phyloP scores from a whole-genome alignment of 176 grass and related monocot genomes.

The Cymbopogon citratus region DNA sequence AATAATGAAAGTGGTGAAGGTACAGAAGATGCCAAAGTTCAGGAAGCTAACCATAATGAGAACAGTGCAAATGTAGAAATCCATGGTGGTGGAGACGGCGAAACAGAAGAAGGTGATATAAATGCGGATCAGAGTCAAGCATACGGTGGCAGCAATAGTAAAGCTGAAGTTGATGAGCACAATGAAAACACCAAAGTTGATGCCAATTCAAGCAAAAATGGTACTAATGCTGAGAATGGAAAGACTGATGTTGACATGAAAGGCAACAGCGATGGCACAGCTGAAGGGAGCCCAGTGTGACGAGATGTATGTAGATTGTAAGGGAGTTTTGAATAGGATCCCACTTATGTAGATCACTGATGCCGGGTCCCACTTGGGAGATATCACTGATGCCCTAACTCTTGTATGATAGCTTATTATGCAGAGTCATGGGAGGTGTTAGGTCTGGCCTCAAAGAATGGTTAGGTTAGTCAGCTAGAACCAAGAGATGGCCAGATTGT shows the following conservation, averaged over 20 bases:
- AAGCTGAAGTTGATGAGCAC: slow-evolving; percentile 17
- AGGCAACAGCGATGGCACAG: not conserved
- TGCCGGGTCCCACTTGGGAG: not conserved
- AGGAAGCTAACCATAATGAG: slow-evolving; percentile 1
- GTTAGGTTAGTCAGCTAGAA: not conserved
- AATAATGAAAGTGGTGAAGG: not conserved
- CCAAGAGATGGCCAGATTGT: slow-evolving; percentile 1
- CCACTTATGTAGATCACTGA: not conserved
- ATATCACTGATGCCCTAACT: not conserved
- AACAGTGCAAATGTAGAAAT: not conserved
- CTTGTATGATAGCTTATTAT: slow-evolving; percentile 18
- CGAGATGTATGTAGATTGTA: not conserved
- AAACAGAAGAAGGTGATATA: not conserved
- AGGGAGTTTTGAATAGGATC: not conserved
- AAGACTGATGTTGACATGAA: not conserved
- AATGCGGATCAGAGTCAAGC: no score
- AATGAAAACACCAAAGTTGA: slow-evolving; percentile 1
- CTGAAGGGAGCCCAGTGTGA: not conserved
- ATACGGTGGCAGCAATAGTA: not conserved
- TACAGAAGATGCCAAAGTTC: slow-evolving; percentile 13
- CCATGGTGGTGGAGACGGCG: not conserved
- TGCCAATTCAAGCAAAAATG: slow-evolving; percentile 18
- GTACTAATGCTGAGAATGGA: not conserved
- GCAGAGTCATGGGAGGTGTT: not conserved
- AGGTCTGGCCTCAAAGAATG: not conserved